Evolutionary conservation across 2,329 filamentous ascomycete genomes (phyloP), one percentile per base, ranked within the genome.

Genomic region (Sarocladiaceae sp.): DNA sequence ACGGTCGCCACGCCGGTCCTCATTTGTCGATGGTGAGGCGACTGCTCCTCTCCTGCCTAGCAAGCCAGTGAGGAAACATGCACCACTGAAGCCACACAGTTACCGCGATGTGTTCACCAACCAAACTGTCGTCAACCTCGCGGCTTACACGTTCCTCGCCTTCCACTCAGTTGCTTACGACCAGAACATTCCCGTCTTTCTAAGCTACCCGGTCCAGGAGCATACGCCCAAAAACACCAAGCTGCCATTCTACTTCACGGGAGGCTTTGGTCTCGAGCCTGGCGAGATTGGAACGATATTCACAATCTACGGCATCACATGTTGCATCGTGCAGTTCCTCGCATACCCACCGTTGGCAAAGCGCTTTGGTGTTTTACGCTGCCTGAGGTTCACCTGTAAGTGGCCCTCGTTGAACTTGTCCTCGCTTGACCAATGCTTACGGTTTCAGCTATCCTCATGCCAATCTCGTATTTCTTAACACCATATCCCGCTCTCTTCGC

Each of bases 131-230:
- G 76, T 94, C 52, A 88, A 92, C 57, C 75, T 97, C 1, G 56
- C 89, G 2, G 79, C 86, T 0, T 97, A 97, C 68, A 87, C 87
- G 1, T 76, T 94, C 48, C 76, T 97, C 17, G 88, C 90, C 0
- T 78, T 95, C 47, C 91, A 96, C 67, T 85, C 83, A 0, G 83
- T 95, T 35, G 85, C 90, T 1, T 97, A 85, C 63, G 93, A 97
- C 67, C 91, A 96, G 63, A 77, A 93, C 2, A 80, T 97, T 1
- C 88, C 91, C 3, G 90, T 97, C 1, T 96, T 96, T 66, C 79
- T 97, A 62, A 88, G 96, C 68, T 87, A 90, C 57, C 86, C 87
- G 0, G 63, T 76, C 4, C 68, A 79, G 29, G 69, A 79, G 44
- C 77, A 81, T 53, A 80, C 82, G 0, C 71, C 78, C 0, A 73